A percentile compares a stretch with the other conserved stretches of the same genome.
Evolutionary conservation across 306 rosid genomes (phyloP).

Genomic region (Lathyrus tuberosus): DNA sequence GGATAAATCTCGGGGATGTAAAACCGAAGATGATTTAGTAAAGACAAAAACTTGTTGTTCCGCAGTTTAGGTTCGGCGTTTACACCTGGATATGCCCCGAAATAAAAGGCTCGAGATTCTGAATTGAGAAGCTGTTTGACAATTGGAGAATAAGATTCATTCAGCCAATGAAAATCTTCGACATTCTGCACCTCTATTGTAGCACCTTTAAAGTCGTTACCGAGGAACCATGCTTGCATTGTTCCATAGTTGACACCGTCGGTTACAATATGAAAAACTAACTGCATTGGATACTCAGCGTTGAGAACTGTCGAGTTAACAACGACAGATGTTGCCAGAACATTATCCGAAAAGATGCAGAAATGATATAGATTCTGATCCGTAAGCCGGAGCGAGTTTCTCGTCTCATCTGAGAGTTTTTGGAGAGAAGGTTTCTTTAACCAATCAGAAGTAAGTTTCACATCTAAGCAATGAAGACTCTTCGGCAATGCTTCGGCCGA

Average conservation of each 20-base stretch:
- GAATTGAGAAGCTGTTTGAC: conserved; percentile 63
- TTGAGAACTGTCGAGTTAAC: conserved; percentile 78
- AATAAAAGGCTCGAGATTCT: conserved; percentile 59
- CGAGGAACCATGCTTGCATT: conserved; percentile 84
- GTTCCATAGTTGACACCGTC: conserved; percentile 67
- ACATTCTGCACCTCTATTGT: conserved; percentile 73
- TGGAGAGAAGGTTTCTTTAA: conserved; percentile 54
- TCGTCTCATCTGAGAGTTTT: conserved; percentile 55
- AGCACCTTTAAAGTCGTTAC: conserved; percentile 79
- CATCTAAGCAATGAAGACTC: conserved; percentile 79
- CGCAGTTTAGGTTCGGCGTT: conserved; percentile 60
- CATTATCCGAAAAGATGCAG: conserved; percentile 93
- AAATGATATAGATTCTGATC: conserved; percentile 87
- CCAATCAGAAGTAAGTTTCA: conserved; percentile 85
- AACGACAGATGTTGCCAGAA: conserved; percentile 74
- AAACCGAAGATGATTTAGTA: conserved; percentile 88
- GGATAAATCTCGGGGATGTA: conserved; percentile 95
- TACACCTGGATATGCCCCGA: conserved; percentile 58
- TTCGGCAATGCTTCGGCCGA: conserved; percentile 87
- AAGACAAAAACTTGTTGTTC: conserved; percentile 61
- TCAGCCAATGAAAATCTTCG: conserved; percentile 81
- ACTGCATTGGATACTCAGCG: conserved; percentile 75
- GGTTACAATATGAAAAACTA: conserved; percentile 85
- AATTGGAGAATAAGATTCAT: conserved; percentile 71
- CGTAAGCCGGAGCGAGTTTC: conserved; percentile 62